phyloP scores from a whole-genome alignment of 768 basidiomycete genomes.

The Floccularia luteovirens region DNA sequence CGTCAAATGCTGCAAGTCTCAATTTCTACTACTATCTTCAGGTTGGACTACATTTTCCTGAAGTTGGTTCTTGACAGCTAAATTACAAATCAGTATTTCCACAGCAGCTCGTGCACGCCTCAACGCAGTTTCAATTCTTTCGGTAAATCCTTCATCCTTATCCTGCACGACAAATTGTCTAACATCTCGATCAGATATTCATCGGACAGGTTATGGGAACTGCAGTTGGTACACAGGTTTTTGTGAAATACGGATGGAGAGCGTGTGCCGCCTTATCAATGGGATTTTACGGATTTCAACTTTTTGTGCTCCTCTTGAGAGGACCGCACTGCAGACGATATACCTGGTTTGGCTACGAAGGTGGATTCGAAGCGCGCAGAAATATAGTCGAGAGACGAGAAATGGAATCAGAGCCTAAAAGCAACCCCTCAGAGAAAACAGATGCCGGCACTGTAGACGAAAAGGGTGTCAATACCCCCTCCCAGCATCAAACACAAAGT shows the following conservation, averaged over 20 bases:
- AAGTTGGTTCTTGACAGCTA: slow-evolving; percentile 7
- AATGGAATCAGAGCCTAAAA: no score
- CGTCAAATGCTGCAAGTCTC: slow-evolving; percentile 70
- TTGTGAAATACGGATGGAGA: slow-evolving; percentile 64
- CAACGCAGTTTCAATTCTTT: slow-evolving; percentile 71
- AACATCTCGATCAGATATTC: slow-evolving; percentile 40
- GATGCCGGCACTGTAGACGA: no score
- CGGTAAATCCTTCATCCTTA: slow-evolving; percentile 29
- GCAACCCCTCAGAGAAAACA: no score
- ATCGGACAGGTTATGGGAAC: slow-evolving; percentile 83
- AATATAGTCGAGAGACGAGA: slow-evolving; percentile 20
- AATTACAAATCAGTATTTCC: slow-evolving; percentile 24
- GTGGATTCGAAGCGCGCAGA: slow-evolving; percentile 39
- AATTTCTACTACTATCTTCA: slow-evolving; percentile 50
- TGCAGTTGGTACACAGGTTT: slow-evolving; percentile 64
- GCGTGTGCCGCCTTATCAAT: slow-evolving; percentile 54
- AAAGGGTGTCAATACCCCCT: no score
- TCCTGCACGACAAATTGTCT: background rate
- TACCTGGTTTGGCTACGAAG: slow-evolving; percentile 63
- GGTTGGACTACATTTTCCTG: slow-evolving; percentile 22
- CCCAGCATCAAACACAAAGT: no score
- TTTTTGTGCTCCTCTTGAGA: slow-evolving; percentile 51
- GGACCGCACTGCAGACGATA: slow-evolving; percentile 57
- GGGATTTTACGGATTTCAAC: slow-evolving; percentile 47
- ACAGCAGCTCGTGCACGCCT: slow-evolving; percentile 54